Conservation (phyloP, 2,329 filamentous ascomycete genomes). For the Sordariomycetes sp. region DNA sequence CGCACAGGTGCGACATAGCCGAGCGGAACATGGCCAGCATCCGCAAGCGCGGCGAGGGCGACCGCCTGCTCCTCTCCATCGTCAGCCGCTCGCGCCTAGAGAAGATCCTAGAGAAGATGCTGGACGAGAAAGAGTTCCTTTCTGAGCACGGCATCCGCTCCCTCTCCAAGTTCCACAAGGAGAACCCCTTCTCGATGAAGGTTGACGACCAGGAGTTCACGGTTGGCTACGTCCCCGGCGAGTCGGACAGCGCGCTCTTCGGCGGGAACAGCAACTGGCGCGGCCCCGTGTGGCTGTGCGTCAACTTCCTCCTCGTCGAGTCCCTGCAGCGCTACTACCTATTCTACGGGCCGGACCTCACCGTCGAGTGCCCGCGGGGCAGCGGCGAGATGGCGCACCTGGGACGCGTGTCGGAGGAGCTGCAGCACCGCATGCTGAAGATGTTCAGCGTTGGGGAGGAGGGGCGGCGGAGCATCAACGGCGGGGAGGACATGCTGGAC, state of each 20-base stretch:
- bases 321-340: constrained; percentile 92
- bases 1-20: constrained; percentile 75
- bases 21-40: constrained; percentile 94
- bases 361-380: constrained; percentile 72
- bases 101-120: constrained; percentile 82
- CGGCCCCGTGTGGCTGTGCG: constrained; percentile 89
- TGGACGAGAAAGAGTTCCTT: constrained; percentile 89
- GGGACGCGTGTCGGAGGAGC: constrained; percentile 86
- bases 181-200: constrained; percentile 88
- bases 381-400: constrained; percentile 93
- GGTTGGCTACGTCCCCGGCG: constrained; percentile 86
- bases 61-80: constrained; percentile 77
- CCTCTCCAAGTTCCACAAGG: constrained; percentile 81
- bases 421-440: constrained; percentile 90
- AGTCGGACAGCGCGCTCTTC: constrained; percentile 90
- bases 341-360: constrained; percentile 81
- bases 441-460: constrained; percentile 77
- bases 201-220: constrained; percentile 85
- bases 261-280: constrained; percentile 98
- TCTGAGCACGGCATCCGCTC: constrained; percentile 85
- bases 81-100: constrained; percentile 88
- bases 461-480: constrained; percentile 81
- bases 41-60: constrained; percentile 77
- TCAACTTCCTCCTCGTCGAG: constrained; percentile 91
- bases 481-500: constrained; percentile 73